Percentiles rank a stretch among this genome's conserved stretches.
phyloP scores from a whole-genome alignment of 768 basidiomycete species.

The Podaxis carcinomalis region DNA sequence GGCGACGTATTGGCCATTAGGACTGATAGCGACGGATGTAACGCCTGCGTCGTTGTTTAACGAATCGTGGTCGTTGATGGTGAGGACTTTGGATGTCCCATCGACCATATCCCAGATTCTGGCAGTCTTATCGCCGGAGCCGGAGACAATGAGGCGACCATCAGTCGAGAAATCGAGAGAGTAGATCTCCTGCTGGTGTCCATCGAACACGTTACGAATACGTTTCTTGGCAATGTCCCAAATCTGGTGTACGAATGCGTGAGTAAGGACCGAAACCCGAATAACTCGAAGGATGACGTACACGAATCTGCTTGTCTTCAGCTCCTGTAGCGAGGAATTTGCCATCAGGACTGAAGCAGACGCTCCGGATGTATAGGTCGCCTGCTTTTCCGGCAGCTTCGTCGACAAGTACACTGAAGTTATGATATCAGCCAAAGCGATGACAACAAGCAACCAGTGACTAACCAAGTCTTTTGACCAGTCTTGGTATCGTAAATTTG shows the following conservation, averaged over 20 bases:
- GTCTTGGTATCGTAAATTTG: conserved; percentile 95
- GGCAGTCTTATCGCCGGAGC: conserved; percentile 61
- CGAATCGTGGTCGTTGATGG: conserved; percentile 40
- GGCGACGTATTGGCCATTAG: conserved; percentile 60
- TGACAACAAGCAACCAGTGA: conserved; percentile 8
- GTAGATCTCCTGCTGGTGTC: conserved; percentile 89
- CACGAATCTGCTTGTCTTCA: conserved; percentile 86
- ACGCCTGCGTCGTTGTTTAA: conserved; percentile 50
- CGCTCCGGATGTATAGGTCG: conserved; percentile 91
- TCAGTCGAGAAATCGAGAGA: conserved; percentile 84
- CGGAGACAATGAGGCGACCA: conserved; percentile 80
- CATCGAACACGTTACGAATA: conserved; percentile 74
- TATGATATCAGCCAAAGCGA: background rate
- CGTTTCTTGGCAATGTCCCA: conserved; percentile 82
- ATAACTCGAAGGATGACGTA: conserved; percentile 29
- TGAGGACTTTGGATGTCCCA: conserved; percentile 31
- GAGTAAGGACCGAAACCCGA: conserved; percentile 22
- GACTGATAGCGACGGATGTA: conserved; percentile 70
- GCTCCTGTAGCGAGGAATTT: conserved; percentile 89
- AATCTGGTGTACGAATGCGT: conserved; percentile 45
- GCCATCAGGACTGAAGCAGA: conserved; percentile 86
- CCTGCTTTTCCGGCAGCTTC: conserved; percentile 68
- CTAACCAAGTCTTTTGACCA: conserved; percentile 80
- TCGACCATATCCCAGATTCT: conserved; percentile 36
- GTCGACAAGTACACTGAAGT: conserved; percentile 67